A percentile compares a stretch with the other conserved stretches of the same genome.
Evolutionary conservation across 2,329 filamentous ascomycete species (phyloP).

Genomic region (Penicillium freii): DNA sequence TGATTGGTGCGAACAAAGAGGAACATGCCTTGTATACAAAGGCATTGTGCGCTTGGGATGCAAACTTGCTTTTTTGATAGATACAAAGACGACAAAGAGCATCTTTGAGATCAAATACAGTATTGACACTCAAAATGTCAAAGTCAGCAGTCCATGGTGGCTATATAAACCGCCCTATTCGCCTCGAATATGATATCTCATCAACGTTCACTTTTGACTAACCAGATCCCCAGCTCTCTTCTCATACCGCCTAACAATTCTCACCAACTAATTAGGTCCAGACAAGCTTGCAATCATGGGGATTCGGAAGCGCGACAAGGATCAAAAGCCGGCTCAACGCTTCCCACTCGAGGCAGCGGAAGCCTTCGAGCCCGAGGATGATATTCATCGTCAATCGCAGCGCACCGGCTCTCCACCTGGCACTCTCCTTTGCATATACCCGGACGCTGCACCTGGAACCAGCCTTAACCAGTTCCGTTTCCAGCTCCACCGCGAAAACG

Average conservation of each 20-base stretch:
- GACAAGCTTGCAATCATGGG: not conserved
- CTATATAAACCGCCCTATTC: not conserved
- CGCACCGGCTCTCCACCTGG: not conserved
- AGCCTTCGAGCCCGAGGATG: not conserved
- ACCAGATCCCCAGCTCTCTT: too few species aligned
- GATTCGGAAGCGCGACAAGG: not conserved
- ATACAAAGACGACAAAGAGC: not conserved
- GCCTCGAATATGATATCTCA: not conserved
- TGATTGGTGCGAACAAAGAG: not conserved
- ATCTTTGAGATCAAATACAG: not conserved
- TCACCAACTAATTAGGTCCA: not conserved
- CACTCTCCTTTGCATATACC: not conserved
- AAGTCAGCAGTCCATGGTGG: not conserved
- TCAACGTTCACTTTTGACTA: not conserved
- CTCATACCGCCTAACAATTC: not conserved
- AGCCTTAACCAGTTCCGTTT: slow-evolving; percentile 3
- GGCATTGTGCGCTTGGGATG: not conserved
- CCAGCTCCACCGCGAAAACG: not conserved
- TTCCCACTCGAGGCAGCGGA: not conserved
- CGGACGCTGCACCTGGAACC: not conserved
- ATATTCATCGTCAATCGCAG: not conserved
- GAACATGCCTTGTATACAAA: not conserved
- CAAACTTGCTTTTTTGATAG: not conserved
- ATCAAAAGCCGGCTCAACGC: not conserved
- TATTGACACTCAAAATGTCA: not conserved